Percentiles rank a stretch among this genome's conserved stretches.
These are phyloP conservation scores for Brassica nigra DNA, from an alignment of 345 rosid genomes.

Conservation along the genomic window DNA sequence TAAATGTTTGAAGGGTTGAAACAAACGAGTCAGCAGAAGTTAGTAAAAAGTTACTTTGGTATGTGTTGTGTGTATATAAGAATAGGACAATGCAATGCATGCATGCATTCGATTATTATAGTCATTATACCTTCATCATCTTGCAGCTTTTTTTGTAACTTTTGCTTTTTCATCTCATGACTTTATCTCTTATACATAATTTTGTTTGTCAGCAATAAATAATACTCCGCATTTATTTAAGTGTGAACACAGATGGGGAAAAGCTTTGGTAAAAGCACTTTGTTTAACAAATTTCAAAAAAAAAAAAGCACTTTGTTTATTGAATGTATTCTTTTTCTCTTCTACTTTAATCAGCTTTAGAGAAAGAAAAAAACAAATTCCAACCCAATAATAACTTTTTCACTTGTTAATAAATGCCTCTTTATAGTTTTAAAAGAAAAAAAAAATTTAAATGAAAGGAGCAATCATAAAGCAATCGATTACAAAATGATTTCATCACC, in stretches of 20 bases:
- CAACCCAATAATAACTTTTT: slow-evolving; percentile 10
- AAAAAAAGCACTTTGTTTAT: neutral
- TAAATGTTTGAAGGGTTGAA: neutral
- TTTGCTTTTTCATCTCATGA: slow-evolving; percentile 40
- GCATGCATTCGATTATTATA: slow-evolving; percentile 44
- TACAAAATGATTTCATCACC: slow-evolving; percentile 51
- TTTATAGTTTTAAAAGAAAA: neutral
- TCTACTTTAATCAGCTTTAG: slow-evolving; percentile 32
- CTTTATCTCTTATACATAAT: slow-evolving; percentile 32
- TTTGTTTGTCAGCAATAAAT: slow-evolving; percentile 29
- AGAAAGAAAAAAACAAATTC: slow-evolving; percentile 16
- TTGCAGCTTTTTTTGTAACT: slow-evolving; percentile 41
- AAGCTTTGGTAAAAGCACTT: slow-evolving; percentile 42
- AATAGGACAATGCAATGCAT: slow-evolving; percentile 38
- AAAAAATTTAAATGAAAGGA: neutral
- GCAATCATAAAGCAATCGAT: slow-evolving; percentile 53
- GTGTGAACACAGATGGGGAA: slow-evolving; percentile 23
- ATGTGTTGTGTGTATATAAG: slow-evolving; percentile 15
- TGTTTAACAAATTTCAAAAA: neutral
- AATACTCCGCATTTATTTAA: slow-evolving; percentile 3
- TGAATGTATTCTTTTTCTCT: slow-evolving; percentile 20
- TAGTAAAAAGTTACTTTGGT: slow-evolving; percentile 29
- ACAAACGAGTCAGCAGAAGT: slow-evolving; percentile 35
- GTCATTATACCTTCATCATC: slow-evolving; percentile 42
- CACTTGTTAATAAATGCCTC: slow-evolving; percentile 31